Conservation (phyloP, 768 basidiomycete species). For the Lentinula aciculospora region DNA sequence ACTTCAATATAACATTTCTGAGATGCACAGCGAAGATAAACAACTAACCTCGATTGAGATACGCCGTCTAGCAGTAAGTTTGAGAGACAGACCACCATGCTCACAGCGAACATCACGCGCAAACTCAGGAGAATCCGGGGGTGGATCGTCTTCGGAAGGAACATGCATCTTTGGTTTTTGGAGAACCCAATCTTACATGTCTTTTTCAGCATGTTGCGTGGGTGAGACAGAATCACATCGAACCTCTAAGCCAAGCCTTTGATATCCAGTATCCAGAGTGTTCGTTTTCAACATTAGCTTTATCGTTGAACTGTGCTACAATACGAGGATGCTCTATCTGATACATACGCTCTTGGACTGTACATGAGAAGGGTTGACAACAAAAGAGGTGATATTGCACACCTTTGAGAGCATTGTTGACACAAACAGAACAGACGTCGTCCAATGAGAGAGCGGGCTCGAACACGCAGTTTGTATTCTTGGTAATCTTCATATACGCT, state of each 20-base stretch:
- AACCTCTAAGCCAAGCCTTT: conserved; percentile 75
- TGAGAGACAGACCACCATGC: conserved; percentile 58
- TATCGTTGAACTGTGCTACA: conserved; percentile 54
- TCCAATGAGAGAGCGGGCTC: conserved; percentile 38
- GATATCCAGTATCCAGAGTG: conserved; percentile 65
- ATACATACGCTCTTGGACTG: conserved; percentile 57
- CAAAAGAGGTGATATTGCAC: neutral
- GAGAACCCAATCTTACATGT: conserved; percentile 62
- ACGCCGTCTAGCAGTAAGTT: conserved; percentile 46
- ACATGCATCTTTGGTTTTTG: conserved; percentile 75
- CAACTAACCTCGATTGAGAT: conserved; percentile 55
- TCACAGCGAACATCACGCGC: conserved; percentile 61
- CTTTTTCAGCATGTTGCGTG: neutral
- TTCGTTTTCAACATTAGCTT: conserved; percentile 26
- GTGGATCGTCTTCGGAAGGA: conserved; percentile 50
- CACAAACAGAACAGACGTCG: conserved; percentile 61
- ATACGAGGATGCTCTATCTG: conserved; percentile 58
- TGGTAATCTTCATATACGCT: conserved; percentile 36
- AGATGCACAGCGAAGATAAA: neutral
- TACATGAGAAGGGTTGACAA: neutral
- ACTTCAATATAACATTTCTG: neutral
- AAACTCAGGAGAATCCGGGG: conserved; percentile 58
- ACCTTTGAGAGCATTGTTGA: conserved; percentile 55
- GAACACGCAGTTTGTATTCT: conserved; percentile 41
- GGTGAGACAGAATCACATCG: neutral